Evolutionary conservation across 2,329 filamentous ascomycete species (phyloP).

Genomic region (Claviceps sp.): DNA sequence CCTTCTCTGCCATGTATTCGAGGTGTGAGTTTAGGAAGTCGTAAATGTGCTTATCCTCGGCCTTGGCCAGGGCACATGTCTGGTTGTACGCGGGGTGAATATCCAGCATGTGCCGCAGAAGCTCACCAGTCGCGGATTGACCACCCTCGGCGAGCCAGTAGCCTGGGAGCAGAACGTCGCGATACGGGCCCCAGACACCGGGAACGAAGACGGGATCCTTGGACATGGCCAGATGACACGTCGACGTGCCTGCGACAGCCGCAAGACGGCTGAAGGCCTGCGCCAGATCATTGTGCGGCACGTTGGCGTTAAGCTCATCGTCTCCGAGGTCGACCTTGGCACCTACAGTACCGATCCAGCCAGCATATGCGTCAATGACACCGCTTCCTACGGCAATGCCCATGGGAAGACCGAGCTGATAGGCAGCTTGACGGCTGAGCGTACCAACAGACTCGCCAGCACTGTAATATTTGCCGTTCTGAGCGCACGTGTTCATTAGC

Average conservation of each 20-base stretch:
- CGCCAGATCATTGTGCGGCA: slow-evolving; percentile 69
- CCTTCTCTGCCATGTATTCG: slow-evolving; percentile 56
- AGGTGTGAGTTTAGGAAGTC: slow-evolving; percentile 88
- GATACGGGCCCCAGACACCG: slow-evolving; percentile 94
- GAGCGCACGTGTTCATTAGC: slow-evolving; percentile 4
- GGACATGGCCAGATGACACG: slow-evolving; percentile 94
- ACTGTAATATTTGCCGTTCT: slow-evolving; percentile 88
- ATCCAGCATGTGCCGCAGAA: slow-evolving; percentile 87
- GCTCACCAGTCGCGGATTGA: slow-evolving; percentile 88
- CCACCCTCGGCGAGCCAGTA: slow-evolving; percentile 98
- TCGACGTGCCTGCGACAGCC: slow-evolving; percentile 91
- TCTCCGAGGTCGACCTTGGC: slow-evolving; percentile 70
- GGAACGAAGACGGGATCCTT: slow-evolving; percentile 84
- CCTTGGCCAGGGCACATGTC: slow-evolving; percentile 64
- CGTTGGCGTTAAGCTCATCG: slow-evolving; percentile 52
- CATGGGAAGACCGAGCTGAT: slow-evolving; percentile 69
- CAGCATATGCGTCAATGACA: slow-evolving; percentile 96
- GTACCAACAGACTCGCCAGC: slow-evolving; percentile 84
- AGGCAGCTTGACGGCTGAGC: slow-evolving; percentile 69
- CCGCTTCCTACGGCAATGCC: slow-evolving; percentile 90
- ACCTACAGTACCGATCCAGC: slow-evolving; percentile 98
- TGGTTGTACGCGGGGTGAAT: slow-evolving; percentile 85
- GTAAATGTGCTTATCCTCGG: slow-evolving; percentile 80
- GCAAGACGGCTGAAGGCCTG: slow-evolving; percentile 89
- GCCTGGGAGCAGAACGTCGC: slow-evolving; percentile 79